These are phyloP conservation scores for Diplocarpon mali DNA, from an alignment of 2,329 filamentous ascomycete species.

Conservation along the genomic window DNA sequence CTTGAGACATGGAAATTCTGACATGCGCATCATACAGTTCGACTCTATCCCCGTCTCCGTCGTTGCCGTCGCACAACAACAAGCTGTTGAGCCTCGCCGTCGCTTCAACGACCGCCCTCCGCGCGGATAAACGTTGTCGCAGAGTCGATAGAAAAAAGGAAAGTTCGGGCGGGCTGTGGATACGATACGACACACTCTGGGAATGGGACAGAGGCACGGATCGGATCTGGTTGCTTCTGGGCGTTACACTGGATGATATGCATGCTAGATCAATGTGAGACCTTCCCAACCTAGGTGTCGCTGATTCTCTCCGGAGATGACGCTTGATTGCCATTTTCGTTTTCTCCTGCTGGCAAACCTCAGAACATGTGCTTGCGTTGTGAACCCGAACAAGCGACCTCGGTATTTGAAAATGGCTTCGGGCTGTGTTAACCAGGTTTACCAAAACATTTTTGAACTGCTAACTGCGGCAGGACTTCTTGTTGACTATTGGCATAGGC, in stretches of 20 bases:
- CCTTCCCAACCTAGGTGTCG: conserved; percentile 73
- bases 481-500: not conserved
- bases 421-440: not conserved
- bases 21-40: conserved; percentile 51
- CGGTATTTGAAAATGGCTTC: not conserved
- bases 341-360: conserved; percentile 10
- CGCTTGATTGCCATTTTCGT: conserved; percentile 79
- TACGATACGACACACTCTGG: not conserved
- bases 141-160: not conserved
- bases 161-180: not conserved
- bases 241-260: conserved; percentile 19
- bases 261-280: conserved; percentile 47
- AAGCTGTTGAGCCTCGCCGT: conserved; percentile 70
- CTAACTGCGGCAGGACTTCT: not conserved
- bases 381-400: not conserved
- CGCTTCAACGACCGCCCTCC: conserved; percentile 56
- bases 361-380: conserved; percentile 1
- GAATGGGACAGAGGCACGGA: too few species aligned
- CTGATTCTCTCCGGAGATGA: conserved; percentile 68
- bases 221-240: conserved; percentile 23
- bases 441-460: not conserved
- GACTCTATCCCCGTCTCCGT: conserved; percentile 97
- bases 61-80: conserved; percentile 78
- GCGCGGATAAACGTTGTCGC: conserved; percentile 32
- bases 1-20: conserved; percentile 18